Conservation (phyloP, 1,284 basidiomycete genomes). For the Sutorius eximius region DNA sequence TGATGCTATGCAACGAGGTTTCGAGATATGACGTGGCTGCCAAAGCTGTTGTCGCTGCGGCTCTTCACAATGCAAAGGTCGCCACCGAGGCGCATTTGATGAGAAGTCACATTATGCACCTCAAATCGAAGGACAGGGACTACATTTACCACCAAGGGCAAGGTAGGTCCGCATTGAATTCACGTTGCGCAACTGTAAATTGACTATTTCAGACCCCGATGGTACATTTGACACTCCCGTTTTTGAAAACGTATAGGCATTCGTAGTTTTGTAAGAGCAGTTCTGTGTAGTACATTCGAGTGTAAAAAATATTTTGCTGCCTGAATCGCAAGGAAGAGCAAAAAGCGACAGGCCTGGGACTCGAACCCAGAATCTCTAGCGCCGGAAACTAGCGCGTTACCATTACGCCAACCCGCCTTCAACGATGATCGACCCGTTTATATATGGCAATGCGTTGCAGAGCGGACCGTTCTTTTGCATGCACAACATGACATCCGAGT, state of each 20-base stretch:
- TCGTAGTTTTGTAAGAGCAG: slow-evolving; percentile 11
- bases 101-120: slow-evolving; percentile 54
- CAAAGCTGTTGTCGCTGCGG: slow-evolving; percentile 56
- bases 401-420: slow-evolving; percentile 42
- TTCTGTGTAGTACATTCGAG: neutral
- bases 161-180: slow-evolving; percentile 38
- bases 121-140: slow-evolving; percentile 52
- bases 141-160: slow-evolving; percentile 57
- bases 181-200: neutral
- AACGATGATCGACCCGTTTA: no score
- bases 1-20: slow-evolving; percentile 69
- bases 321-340: slow-evolving; percentile 1
- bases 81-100: slow-evolving; percentile 53
- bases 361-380: slow-evolving; percentile 56
- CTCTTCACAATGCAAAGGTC: slow-evolving; percentile 50
- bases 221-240: slow-evolving; percentile 41
- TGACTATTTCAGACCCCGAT: slow-evolving; percentile 40
- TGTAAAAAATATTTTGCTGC: neutral
- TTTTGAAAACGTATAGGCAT: slow-evolving; percentile 29
- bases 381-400: slow-evolving; percentile 50
- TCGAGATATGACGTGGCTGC: slow-evolving; percentile 65
- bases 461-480: no score
- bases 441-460: neutral
- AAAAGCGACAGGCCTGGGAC: slow-evolving; percentile 52
- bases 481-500: no score